Evolutionary conservation across 2,329 filamentous ascomycete genomes (phyloP).

Genomic region (Aureobasidium melanogenum): DNA sequence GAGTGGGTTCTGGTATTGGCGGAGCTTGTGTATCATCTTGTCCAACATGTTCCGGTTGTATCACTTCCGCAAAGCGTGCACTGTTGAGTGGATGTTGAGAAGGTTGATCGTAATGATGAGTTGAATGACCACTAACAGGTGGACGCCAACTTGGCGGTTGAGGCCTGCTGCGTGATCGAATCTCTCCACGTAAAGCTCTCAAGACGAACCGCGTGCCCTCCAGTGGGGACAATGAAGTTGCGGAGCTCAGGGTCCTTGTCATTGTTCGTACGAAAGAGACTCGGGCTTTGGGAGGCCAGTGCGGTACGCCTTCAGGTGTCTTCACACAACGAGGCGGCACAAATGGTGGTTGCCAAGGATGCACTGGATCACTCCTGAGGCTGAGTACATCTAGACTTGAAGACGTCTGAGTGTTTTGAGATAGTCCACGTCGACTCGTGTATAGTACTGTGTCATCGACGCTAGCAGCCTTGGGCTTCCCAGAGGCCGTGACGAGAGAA

Average conservation of each 20-base stretch:
- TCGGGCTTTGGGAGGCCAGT: conserved; percentile 19
- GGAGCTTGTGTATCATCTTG: background rate
- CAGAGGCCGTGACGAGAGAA: background rate
- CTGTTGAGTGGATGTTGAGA: conserved; percentile 20
- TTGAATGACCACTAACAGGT: conserved; percentile 24
- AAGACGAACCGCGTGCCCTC: background rate
- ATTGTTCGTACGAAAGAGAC: background rate
- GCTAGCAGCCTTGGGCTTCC: conserved; percentile 4
- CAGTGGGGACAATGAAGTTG: background rate
- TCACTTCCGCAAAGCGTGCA: conserved; percentile 9
- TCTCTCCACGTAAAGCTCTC: background rate
- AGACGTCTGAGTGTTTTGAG: background rate
- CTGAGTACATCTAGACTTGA: background rate
- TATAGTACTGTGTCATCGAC: background rate
- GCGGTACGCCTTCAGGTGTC: conserved; percentile 17
- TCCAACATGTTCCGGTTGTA: background rate
- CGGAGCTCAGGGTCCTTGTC: background rate
- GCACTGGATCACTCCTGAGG: background rate
- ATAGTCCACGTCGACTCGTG: background rate
- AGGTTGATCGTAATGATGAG: conserved; percentile 16
- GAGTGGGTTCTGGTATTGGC: background rate
- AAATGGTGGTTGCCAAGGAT: conserved; percentile 2
- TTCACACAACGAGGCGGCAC: conserved; percentile 1
- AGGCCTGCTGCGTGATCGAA: background rate
- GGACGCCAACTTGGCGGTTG: conserved; percentile 20